These are phyloP conservation scores for Neophaeococcomyces aloes DNA, from an alignment of 2,329 filamentous ascomycete genomes.

Conservation along the genomic window DNA sequence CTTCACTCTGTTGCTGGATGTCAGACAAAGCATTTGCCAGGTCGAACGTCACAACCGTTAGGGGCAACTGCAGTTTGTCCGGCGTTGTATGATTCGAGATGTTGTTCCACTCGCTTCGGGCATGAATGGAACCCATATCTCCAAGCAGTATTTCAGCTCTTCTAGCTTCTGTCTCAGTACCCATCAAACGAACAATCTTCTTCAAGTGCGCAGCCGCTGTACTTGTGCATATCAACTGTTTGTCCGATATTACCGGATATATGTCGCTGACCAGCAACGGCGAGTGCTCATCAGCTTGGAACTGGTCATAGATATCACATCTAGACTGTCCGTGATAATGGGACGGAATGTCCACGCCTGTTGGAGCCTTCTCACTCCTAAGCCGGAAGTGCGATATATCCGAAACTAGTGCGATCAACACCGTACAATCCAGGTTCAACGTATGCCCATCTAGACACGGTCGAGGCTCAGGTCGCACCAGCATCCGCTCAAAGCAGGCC, in stretches of 20 bases:
- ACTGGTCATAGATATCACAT: slow-evolving; percentile 51
- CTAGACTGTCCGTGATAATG: slow-evolving; percentile 43
- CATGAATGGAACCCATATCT: slow-evolving; percentile 29
- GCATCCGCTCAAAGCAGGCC: slow-evolving; percentile 8
- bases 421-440: slow-evolving; percentile 46
- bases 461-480: not conserved
- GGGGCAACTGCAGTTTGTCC: slow-evolving; percentile 48
- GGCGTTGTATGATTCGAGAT: slow-evolving; percentile 39
- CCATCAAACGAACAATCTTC: slow-evolving; percentile 56
- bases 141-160: slow-evolving; percentile 50
- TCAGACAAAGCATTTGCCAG: slow-evolving; percentile 20
- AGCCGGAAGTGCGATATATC: slow-evolving; percentile 50
- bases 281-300: slow-evolving; percentile 52
- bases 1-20: not conserved
- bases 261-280: slow-evolving; percentile 51
- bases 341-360: slow-evolving; percentile 25
- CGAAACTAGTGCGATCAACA: slow-evolving; percentile 61
- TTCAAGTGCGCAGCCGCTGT: slow-evolving; percentile 56
- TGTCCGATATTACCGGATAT: slow-evolving; percentile 50
- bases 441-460: not conserved
- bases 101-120: slow-evolving; percentile 35
- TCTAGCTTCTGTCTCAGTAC: slow-evolving; percentile 49
- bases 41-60: slow-evolving; percentile 44
- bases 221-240: slow-evolving; percentile 53
- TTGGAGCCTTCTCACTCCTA: slow-evolving; percentile 6